These are phyloP conservation scores for Chlorencoelia australis DNA, from an alignment of 2,329 filamentous ascomycete species.

Conservation along the genomic window DNA sequence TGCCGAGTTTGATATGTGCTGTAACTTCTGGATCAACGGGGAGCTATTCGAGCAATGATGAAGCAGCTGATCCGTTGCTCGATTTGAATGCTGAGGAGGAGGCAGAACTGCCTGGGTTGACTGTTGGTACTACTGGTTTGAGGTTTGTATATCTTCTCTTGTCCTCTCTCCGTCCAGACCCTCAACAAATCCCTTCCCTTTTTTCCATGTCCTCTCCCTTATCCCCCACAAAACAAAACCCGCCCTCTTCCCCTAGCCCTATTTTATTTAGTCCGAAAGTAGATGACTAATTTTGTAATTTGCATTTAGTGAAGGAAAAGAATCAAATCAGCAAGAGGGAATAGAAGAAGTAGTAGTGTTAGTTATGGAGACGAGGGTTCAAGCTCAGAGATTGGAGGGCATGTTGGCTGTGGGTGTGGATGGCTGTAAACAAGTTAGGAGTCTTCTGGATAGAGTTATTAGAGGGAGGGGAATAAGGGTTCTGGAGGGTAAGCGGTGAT, in stretches of 20 bases:
- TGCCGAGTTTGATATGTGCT: constrained; percentile 83
- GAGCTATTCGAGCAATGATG: constrained; percentile 53
- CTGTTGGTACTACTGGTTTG: constrained; percentile 75
- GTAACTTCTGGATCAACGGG: constrained; percentile 79
- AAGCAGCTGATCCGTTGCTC: constrained; percentile 64
- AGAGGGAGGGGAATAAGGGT: constrained; percentile 58
- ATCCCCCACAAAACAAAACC: too few species aligned
- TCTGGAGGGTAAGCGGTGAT: constrained; percentile 35
- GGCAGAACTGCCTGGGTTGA: constrained; percentile 80
- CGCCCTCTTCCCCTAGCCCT: too few species aligned
- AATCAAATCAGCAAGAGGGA: too few species aligned
- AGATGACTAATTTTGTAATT: too few species aligned
- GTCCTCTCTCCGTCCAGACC: too few species aligned
- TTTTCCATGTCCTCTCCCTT: too few species aligned
- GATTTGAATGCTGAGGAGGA: constrained; percentile 75
- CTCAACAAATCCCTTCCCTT: too few species aligned
- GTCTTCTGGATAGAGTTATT: constrained; percentile 72
- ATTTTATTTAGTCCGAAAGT: too few species aligned
- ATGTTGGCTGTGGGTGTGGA: constrained; percentile 91
- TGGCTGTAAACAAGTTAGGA: constrained; percentile 77
- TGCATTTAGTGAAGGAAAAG: too few species aligned
- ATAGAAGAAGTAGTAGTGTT: constrained; percentile 72
- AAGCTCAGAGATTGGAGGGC: constrained; percentile 70
- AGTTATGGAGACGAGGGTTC: constrained; percentile 81
- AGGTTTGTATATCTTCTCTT: too few species aligned